Conservation (phyloP, 2,329 filamentous ascomycete species). For the Hymenoscyphus infarciens region DNA sequence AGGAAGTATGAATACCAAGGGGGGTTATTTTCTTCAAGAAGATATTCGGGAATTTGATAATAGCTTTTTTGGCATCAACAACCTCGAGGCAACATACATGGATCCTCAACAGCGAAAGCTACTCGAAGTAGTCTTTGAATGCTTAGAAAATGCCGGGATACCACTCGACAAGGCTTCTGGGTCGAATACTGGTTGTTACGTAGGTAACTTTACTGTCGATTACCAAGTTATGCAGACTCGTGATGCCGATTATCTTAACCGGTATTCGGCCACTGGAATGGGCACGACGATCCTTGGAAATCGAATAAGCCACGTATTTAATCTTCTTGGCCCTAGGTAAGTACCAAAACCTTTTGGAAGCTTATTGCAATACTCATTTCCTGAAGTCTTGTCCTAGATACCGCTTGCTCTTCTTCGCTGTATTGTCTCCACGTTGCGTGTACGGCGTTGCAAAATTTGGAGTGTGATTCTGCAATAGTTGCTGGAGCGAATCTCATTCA, state of each 20-base stretch:
- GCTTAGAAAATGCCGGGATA: constrained; percentile 18
- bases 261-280: constrained; percentile 1
- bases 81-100: constrained; percentile 31
- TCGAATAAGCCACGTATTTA: constrained; percentile 35
- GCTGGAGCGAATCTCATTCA: constrained; percentile 35
- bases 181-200: constrained; percentile 16
- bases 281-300: constrained; percentile 24
- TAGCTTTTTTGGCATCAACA: constrained; percentile 35
- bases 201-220: constrained; percentile 17
- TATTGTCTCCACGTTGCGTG: constrained; percentile 41
- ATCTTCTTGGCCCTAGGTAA: constrained; percentile 30
- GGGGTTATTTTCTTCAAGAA: constrained; percentile 15
- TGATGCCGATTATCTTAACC: constrained; percentile 6
- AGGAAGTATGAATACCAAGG: constrained; percentile 10
- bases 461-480: constrained; percentile 38
- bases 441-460: constrained; percentile 39
- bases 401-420: constrained; percentile 43
- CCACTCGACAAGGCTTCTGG: constrained; percentile 14
- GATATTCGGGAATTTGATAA: constrained; percentile 29
- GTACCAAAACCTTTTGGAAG: neutral
- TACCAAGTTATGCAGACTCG: constrained; percentile 7
- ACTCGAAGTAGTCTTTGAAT: constrained; percentile 22
- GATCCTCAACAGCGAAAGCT: constrained; percentile 32
- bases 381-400: constrained; percentile 35
- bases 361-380: constrained; percentile 17